These are phyloP conservation scores for Corymbia citriodora DNA, from an alignment of 441 rosid species.

Conservation along the genomic window DNA sequence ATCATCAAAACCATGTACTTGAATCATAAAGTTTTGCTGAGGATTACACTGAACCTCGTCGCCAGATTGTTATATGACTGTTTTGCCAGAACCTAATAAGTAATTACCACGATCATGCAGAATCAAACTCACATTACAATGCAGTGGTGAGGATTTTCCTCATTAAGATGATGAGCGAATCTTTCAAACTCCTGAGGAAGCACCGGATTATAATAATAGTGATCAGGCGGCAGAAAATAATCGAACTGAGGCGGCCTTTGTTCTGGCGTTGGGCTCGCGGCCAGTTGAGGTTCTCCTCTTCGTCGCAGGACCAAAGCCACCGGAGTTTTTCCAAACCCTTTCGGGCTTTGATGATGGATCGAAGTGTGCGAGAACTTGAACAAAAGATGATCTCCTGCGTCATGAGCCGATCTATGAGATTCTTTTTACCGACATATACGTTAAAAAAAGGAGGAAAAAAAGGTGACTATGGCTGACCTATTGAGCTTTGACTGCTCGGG, in stretches of 20 bases:
- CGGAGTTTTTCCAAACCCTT: background rate
- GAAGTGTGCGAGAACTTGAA: background rate
- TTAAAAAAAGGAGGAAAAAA: background rate
- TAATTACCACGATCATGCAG: background rate
- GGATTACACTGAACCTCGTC: background rate
- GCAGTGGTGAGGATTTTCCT: background rate
- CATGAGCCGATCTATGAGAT: background rate
- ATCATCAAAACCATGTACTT: background rate
- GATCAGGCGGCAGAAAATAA: background rate
- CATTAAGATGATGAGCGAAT: background rate
- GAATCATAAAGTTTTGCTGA: background rate
- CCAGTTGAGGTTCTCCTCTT: background rate
- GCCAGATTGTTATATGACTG: background rate
- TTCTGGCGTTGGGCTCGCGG: background rate
- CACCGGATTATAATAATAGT: background rate
- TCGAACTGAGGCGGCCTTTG: background rate
- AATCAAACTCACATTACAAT: background rate
- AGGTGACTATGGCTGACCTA: background rate
- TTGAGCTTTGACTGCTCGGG: background rate
- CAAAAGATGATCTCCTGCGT: background rate
- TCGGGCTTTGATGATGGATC: background rate
- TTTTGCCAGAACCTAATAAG: background rate
- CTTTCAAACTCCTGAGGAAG: background rate
- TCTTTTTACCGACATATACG: background rate
- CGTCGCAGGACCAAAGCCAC: background rate